phyloP scores from a whole-genome alignment of 2,329 filamentous ascomycete species.

The Hymenotorrendiella dingleyae region DNA sequence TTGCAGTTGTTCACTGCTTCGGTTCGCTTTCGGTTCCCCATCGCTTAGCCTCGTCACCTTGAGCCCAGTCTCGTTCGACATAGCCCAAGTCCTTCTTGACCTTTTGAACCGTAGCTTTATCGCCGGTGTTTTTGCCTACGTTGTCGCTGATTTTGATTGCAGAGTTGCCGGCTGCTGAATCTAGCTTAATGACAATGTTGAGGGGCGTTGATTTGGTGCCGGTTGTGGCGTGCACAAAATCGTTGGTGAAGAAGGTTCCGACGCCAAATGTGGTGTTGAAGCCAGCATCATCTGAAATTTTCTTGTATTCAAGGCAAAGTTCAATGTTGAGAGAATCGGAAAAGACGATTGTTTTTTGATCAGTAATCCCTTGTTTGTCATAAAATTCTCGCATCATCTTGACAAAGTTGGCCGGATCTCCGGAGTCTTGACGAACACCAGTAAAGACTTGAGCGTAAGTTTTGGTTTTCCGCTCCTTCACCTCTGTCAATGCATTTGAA shows the following conservation, averaged over 20 bases:
- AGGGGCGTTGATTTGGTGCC: conserved; percentile 81
- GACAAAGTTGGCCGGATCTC: conserved; percentile 62
- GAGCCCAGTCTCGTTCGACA: conserved; percentile 74
- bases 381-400: conserved; percentile 49
- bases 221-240: conserved; percentile 68
- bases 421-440: conserved; percentile 67
- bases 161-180: conserved; percentile 70
- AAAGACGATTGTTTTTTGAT: conserved; percentile 86
- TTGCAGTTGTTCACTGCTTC: too few relatives aligned
- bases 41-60: conserved; percentile 74
- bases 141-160: conserved; percentile 94
- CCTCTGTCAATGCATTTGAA: conserved; percentile 14
- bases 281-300: conserved; percentile 69
- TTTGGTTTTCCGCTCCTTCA: conserved; percentile 35
- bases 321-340: conserved; percentile 93
- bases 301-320: conserved; percentile 83
- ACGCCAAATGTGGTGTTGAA: conserved; percentile 89
- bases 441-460: conserved; percentile 62
- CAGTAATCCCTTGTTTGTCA: conserved; percentile 54
- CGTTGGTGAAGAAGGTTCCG: conserved; percentile 93
- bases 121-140: conserved; percentile 84
- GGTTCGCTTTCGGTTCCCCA: conserved; percentile 72
- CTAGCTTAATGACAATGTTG: conserved; percentile 97
- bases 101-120: conserved; percentile 67
- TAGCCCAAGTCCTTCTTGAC: conserved; percentile 87